Conservation (phyloP, 768 basidiomycete species). For the Stropharia rugosoannulata region DNA sequence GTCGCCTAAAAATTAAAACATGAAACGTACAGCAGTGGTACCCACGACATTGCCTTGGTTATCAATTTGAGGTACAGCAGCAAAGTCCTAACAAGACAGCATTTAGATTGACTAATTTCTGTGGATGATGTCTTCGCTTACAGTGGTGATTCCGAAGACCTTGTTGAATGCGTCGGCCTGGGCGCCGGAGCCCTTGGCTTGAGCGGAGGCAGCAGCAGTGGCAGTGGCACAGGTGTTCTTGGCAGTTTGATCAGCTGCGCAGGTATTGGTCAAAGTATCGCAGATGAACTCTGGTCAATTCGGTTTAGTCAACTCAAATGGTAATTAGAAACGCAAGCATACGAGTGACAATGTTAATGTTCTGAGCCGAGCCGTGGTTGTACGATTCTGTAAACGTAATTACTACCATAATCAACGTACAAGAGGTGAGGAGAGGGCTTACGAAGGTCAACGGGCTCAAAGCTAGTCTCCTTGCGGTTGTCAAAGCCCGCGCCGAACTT, state of each 20-base stretch:
- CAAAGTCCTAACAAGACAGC: slow-evolving; percentile 40
- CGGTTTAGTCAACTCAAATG: neutral
- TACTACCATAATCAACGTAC: neutral
- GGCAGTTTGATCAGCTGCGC: slow-evolving; percentile 53
- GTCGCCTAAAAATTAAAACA: neutral
- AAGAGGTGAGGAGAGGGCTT: slow-evolving; percentile 4
- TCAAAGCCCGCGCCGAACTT: slow-evolving; percentile 58
- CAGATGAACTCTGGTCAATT: slow-evolving; percentile 43
- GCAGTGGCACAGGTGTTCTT: slow-evolving; percentile 46
- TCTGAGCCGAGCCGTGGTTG: slow-evolving; percentile 61
- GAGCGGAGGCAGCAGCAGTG: slow-evolving; percentile 39
- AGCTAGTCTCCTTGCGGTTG: slow-evolving; percentile 50
- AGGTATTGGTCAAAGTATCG: slow-evolving; percentile 51
- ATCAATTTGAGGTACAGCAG: slow-evolving; percentile 37
- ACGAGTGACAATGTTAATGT: slow-evolving; percentile 58
- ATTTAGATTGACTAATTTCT: neutral
- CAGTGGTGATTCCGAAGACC: slow-evolving; percentile 51
- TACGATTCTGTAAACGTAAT: slow-evolving; percentile 33
- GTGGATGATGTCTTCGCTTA: slow-evolving; percentile 7
- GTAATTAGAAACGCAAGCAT: slow-evolving; percentile 7
- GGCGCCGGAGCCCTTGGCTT: slow-evolving; percentile 41
- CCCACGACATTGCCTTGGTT: slow-evolving; percentile 40
- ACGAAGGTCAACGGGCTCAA: slow-evolving; percentile 50
- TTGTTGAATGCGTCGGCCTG: slow-evolving; percentile 67
- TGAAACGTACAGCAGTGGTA: slow-evolving; percentile 1